phyloP scores from a whole-genome alignment of 768 basidiomycete genomes.

The Kwoniella newhampshirensis region DNA sequence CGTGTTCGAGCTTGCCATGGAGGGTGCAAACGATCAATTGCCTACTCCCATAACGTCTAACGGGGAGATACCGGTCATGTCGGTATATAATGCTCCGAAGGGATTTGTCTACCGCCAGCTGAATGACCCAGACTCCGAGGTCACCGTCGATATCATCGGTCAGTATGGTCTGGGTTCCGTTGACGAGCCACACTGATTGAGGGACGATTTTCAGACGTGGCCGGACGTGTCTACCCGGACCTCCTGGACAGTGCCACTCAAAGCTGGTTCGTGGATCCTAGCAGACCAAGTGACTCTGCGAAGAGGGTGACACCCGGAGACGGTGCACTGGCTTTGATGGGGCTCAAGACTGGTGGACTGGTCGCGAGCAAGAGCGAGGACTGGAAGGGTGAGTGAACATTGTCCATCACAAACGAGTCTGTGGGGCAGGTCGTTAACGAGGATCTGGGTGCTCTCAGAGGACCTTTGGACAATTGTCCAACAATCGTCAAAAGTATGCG shows the following conservation, averaged over 20 bases:
- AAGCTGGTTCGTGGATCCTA: conserved; percentile 24
- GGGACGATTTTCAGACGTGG: conserved; percentile 32
- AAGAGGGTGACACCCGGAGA: conserved; percentile 20
- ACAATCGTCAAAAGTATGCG: conserved; percentile 11
- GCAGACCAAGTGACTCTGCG: conserved; percentile 8
- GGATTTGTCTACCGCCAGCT: conserved; percentile 36
- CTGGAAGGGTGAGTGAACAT: conserved; percentile 40
- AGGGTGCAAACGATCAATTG: conserved; percentile 1
- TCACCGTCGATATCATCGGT: conserved; percentile 45
- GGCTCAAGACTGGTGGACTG: conserved; percentile 20
- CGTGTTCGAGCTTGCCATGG: conserved; percentile 35
- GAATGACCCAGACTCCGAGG: conserved; percentile 36
- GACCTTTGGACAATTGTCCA: conserved; percentile 22
- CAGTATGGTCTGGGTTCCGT: background rate
- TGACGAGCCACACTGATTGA: background rate
- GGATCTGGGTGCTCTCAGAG: no score
- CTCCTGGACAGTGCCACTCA: conserved; percentile 29
- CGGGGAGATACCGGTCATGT: conserved; percentile 8
- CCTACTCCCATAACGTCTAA: background rate
- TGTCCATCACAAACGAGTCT: no score
- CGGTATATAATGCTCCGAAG: conserved; percentile 21
- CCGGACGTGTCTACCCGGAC: conserved; percentile 43
- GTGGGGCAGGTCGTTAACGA: no score
- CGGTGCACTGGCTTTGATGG: conserved; percentile 20
- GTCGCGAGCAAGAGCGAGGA: conserved; percentile 19